A percentile compares a stretch with the other conserved stretches of the same genome.
phyloP scores from a whole-genome alignment of 306 rosid species.

The Malus sylvestris region DNA sequence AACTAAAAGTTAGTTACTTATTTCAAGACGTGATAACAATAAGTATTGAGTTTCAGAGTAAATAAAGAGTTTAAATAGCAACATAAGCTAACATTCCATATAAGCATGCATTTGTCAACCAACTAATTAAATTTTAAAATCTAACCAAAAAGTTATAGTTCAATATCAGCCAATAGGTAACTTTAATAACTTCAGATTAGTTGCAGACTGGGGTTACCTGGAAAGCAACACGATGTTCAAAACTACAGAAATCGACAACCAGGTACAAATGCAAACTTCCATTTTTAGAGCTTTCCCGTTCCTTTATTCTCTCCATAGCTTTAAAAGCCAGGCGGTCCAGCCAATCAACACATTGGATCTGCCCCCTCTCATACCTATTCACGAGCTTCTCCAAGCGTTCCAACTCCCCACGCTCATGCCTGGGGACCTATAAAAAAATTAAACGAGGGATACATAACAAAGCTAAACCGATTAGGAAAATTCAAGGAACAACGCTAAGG shows the following conservation, averaged over 20 bases:
- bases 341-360: slow-evolving; percentile 87
- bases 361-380: slow-evolving; percentile 93
- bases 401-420: slow-evolving; percentile 84
- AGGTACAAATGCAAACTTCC: slow-evolving; percentile 76
- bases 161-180: background rate
- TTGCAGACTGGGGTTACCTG: slow-evolving; percentile 49
- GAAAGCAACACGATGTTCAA: slow-evolving; percentile 89
- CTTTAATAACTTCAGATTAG: slow-evolving; percentile 3
- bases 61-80: background rate
- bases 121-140: background rate
- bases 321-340: slow-evolving; percentile 84
- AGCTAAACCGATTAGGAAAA: background rate
- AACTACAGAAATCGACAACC: slow-evolving; percentile 84
- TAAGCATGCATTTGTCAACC: background rate
- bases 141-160: background rate
- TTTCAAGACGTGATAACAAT: background rate
- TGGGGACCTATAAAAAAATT: slow-evolving; percentile 56
- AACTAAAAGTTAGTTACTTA: background rate
- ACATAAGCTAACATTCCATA: background rate
- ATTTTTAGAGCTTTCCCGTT: slow-evolving; percentile 58
- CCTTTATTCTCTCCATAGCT: slow-evolving; percentile 72
- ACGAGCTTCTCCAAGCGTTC: slow-evolving; percentile 90
- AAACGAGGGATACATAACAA: background rate
- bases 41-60: background rate
- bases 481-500: background rate